These are phyloP conservation scores for Megacollybia platyphylla DNA, from an alignment of 1,284 basidiomycete species.

Conservation along the genomic window DNA sequence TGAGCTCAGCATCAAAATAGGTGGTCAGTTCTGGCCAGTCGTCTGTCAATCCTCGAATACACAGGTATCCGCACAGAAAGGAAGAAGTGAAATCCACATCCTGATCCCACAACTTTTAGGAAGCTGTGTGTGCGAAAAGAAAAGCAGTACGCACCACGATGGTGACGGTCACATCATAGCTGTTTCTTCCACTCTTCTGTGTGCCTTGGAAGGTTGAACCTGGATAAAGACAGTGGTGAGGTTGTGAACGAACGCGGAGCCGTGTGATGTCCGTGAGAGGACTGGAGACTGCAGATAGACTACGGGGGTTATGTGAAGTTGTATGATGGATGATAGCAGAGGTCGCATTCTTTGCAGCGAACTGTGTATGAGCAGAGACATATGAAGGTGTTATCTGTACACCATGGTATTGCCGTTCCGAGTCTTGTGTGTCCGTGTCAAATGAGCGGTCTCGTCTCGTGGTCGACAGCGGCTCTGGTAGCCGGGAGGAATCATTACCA, in stretches of 20 bases:
- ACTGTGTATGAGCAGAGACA: slow-evolving; percentile 1
- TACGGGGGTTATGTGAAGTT: slow-evolving; percentile 3
- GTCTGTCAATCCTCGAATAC: slow-evolving; percentile 80
- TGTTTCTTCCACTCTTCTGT: slow-evolving; percentile 74
- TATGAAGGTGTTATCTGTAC: slow-evolving; percentile 1
- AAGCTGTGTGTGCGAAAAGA: slow-evolving; percentile 2
- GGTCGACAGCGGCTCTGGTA: slow-evolving; percentile 12
- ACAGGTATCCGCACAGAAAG: slow-evolving; percentile 77
- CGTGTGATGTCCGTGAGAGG: slow-evolving; percentile 64
- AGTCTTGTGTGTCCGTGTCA: slow-evolving; percentile 1
- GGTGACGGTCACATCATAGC: slow-evolving; percentile 75
- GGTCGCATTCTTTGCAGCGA: not conserved
- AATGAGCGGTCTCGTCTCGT: slow-evolving; percentile 12
- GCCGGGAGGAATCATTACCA: slow-evolving; percentile 9
- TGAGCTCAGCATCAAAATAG: slow-evolving; percentile 91
- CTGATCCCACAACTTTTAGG: slow-evolving; percentile 20
- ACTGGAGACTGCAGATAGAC: slow-evolving; percentile 21
- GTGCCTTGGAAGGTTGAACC: slow-evolving; percentile 70
- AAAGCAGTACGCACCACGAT: slow-evolving; percentile 49
- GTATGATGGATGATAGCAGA: slow-evolving; percentile 1
- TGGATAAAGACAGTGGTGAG: slow-evolving; percentile 72
- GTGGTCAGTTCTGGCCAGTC: slow-evolving; percentile 87
- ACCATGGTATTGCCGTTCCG: slow-evolving; percentile 1
- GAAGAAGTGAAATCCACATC: slow-evolving; percentile 76
- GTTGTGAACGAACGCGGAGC: slow-evolving; percentile 58